These are phyloP conservation scores for Annulohypoxylon moriforme DNA, from an alignment of 495 filamentous ascomycete species.

Conservation along the genomic window DNA sequence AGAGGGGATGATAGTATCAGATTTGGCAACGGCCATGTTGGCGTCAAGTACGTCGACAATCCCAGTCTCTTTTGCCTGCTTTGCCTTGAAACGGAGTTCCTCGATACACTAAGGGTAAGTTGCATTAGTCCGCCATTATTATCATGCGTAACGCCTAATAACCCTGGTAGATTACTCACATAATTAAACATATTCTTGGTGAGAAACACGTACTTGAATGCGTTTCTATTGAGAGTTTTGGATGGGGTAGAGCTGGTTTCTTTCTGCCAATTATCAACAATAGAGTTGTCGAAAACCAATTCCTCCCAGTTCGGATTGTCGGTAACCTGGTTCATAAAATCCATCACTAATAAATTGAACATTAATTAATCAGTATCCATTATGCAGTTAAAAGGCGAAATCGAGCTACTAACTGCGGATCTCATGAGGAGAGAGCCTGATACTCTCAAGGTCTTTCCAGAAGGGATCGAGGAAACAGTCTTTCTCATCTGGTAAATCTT, in stretches of 20 bases:
- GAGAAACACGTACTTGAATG: not conserved
- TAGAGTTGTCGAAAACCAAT: not conserved
- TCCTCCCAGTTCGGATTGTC: not conserved
- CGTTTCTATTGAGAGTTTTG: not conserved
- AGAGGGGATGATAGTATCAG: not conserved
- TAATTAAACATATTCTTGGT: not conserved
- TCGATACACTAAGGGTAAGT: not conserved
- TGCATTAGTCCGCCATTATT: no score
- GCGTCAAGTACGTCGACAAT: not conserved
- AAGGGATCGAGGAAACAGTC: no score
- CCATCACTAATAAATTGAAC: not conserved
- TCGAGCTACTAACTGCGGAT: not conserved
- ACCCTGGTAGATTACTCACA: not conserved
- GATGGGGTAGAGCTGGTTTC: not conserved
- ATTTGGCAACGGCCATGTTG: not conserved
- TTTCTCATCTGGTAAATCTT: not conserved
- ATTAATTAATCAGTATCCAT: not conserved
- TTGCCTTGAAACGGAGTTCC: not conserved
- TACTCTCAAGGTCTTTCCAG: no score
- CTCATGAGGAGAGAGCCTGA: not conserved
- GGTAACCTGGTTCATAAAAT: not conserved
- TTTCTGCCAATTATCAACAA: not conserved
- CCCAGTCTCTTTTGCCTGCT: not conserved
- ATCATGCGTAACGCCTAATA: no score
- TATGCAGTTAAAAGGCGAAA: not conserved